Conservation (phyloP, 2,329 filamentous ascomycete genomes). For the Didymella exigua region DNA sequence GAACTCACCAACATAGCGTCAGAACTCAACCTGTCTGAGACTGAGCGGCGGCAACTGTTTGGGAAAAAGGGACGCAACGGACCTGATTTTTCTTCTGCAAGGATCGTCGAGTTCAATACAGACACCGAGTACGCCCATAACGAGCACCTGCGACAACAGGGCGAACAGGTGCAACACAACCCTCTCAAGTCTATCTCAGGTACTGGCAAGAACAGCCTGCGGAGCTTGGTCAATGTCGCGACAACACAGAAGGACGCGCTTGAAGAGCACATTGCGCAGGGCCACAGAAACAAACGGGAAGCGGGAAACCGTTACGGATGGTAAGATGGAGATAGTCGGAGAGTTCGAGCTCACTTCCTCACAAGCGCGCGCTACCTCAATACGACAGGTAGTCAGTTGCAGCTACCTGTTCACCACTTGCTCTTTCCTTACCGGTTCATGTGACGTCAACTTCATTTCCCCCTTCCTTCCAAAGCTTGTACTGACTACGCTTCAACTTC, state of each 20-base stretch:
- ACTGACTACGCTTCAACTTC: background rate
- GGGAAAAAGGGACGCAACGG: conserved; percentile 65
- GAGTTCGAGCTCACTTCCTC: background rate
- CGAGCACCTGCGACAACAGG: conserved; percentile 72
- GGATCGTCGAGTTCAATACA: conserved; percentile 85
- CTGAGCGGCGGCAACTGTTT: conserved; percentile 82
- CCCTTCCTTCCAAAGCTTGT: no score
- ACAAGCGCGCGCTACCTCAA: background rate
- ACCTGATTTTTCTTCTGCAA: conserved; percentile 59
- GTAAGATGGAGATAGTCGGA: conserved; percentile 47
- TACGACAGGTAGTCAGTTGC: background rate
- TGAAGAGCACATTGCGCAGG: conserved; percentile 88
- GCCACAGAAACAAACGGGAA: conserved; percentile 78
- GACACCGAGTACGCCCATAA: conserved; percentile 87
- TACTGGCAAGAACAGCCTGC: conserved; percentile 86
- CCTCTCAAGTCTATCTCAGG: conserved; percentile 77
- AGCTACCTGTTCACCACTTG: background rate
- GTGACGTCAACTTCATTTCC: background rate
- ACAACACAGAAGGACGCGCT: conserved; percentile 82
- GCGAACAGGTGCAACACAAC: conserved; percentile 75
- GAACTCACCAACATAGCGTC: conserved; percentile 74
- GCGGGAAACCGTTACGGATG: conserved; percentile 85
- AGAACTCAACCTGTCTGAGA: conserved; percentile 77
- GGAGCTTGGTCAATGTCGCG: conserved; percentile 84
- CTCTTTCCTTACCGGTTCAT: background rate